These are phyloP conservation scores for Nadsonia fulvescens DNA, from an alignment of 805 yeast species.

Conservation along the genomic window DNA sequence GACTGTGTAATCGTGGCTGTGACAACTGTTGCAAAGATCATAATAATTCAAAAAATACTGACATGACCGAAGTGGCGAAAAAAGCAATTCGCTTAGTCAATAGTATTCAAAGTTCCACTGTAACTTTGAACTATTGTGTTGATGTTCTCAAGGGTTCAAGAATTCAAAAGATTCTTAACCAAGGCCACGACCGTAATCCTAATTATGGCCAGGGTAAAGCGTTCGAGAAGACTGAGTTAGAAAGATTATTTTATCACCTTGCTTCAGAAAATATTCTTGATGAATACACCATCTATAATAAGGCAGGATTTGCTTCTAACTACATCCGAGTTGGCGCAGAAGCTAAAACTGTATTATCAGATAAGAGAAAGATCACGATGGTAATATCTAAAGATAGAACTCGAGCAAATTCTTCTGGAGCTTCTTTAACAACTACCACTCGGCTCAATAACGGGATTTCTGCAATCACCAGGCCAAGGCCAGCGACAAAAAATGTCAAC, in stretches of 20 bases:
- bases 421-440: too few species aligned
- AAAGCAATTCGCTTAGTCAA: conserved; percentile 42
- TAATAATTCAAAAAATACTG: conserved; percentile 18
- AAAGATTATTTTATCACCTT: conserved; percentile 66
- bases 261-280: conserved; percentile 44
- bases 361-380: conserved; percentile 13
- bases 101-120: conserved; percentile 29
- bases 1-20: conserved; percentile 52
- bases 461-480: too few species aligned
- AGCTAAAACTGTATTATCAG: conserved; percentile 31
- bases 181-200: conserved; percentile 43
- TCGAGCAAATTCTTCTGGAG: too few species aligned
- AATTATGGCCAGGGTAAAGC: conserved; percentile 56
- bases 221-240: conserved; percentile 50
- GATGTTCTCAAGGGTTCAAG: conserved; percentile 67
- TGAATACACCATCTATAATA: conserved; percentile 57
- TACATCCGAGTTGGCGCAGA: conserved; percentile 48
- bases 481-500: too few species aligned
- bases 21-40: conserved; percentile 55
- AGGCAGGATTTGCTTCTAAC: conserved; percentile 61
- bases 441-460: too few species aligned
- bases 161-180: conserved; percentile 36
- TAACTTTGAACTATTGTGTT: conserved; percentile 65
- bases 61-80: conserved; percentile 49
- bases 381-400: too few species aligned